Evolutionary conservation across 129 eudicot genomes (phyloP).

Genomic region (Deinandra increscens): DNA sequence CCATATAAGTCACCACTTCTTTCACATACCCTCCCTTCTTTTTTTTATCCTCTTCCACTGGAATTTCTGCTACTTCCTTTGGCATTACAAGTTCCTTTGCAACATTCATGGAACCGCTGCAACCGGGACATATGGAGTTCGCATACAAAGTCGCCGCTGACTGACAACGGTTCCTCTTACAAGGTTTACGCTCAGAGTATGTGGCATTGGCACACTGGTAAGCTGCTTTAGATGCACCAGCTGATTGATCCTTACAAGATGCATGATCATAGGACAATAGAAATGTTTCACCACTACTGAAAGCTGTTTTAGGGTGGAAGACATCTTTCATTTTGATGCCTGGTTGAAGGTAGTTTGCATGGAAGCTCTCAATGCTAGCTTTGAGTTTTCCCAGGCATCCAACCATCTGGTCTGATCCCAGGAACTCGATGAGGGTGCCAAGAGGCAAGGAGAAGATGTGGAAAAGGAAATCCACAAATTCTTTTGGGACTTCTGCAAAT

Average conservation of each 20-base stretch:
- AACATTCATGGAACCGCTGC: not conserved
- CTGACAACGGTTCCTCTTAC: not conserved
- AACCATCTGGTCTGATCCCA: too few species aligned
- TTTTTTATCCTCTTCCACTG: too few species aligned
- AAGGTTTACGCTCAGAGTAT: rapidly evolving
- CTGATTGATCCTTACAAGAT: not conserved
- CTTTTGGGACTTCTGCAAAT: too few species aligned
- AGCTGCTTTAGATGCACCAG: not conserved
- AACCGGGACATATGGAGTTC: not conserved
- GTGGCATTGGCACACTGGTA: not conserved
- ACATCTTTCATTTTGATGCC: too few species aligned
- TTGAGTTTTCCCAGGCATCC: too few species aligned
- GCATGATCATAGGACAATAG: not conserved
- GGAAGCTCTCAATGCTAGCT: too few species aligned
- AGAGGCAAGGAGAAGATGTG: too few species aligned
- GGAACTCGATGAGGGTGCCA: too few species aligned
- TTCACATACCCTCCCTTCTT: too few species aligned
- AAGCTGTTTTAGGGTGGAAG: conserved; percentile 7
- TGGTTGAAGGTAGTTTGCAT: too few species aligned
- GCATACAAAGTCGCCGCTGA: not conserved
- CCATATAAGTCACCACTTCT: too few species aligned
- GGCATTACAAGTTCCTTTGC: not conserved
- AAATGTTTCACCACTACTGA: not conserved
- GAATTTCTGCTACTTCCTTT: not conserved
- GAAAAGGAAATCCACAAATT: too few species aligned